phyloP scores from a whole-genome alignment of 345 rosid genomes.

The Populus simonii region DNA sequence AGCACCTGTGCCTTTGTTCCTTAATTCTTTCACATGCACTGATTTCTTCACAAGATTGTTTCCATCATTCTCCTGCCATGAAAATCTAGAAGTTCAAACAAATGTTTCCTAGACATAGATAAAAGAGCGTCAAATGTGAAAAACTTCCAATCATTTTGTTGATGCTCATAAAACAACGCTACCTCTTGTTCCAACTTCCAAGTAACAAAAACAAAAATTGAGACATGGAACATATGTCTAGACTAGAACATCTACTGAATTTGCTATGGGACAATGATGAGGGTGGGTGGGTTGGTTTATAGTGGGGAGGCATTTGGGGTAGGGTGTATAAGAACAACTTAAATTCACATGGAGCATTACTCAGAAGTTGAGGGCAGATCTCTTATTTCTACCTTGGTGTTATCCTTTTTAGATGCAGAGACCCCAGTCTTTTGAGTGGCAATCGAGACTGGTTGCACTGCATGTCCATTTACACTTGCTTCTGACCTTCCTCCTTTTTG shows the following conservation, averaged over 20 bases:
- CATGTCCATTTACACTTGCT: slow-evolving; percentile 34
- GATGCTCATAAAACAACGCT: neutral
- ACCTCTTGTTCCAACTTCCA: neutral
- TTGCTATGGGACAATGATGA: neutral
- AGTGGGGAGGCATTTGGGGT: neutral
- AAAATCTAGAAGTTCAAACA: neutral
- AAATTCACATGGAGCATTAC: neutral
- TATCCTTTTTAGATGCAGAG: slow-evolving; percentile 39
- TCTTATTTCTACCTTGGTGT: slow-evolving; percentile 39
- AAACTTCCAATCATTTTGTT: neutral
- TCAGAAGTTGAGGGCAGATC: neutral
- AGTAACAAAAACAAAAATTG: neutral
- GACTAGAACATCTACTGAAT: neutral
- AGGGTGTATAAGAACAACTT: neutral
- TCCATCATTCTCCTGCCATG: slow-evolving; percentile 37
- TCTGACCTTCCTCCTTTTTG: slow-evolving; percentile 41
- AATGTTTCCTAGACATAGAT: neutral
- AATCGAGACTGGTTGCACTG: slow-evolving; percentile 30
- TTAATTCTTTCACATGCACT: slow-evolving; percentile 34
- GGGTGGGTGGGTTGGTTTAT: too few species aligned
- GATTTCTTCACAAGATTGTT: slow-evolving; percentile 34
- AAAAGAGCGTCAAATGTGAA: neutral
- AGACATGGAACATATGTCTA: neutral
- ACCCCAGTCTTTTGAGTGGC: slow-evolving; percentile 28
- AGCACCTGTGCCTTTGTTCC: slow-evolving; percentile 27